Percentiles rank a stretch among this genome's conserved stretches.
phyloP scores from a whole-genome alignment of 306 rosid genomes.

The Castanea crenata region DNA sequence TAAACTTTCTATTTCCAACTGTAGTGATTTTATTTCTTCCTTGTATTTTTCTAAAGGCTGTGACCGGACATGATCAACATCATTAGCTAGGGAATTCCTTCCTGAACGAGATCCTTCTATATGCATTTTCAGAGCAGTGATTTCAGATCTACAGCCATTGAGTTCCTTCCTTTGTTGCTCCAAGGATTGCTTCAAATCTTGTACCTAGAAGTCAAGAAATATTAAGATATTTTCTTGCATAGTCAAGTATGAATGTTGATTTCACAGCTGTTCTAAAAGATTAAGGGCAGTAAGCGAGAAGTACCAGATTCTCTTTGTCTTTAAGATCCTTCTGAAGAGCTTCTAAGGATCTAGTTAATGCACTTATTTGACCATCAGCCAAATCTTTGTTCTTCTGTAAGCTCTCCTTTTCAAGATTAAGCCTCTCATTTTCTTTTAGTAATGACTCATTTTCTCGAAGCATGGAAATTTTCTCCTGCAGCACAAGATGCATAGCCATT shows the following conservation, averaged over 20 bases:
- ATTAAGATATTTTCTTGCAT: slow-evolving; percentile 13
- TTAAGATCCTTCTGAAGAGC: slow-evolving; percentile 76
- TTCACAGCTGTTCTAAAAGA: slow-evolving; percentile 28
- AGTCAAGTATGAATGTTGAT: slow-evolving; percentile 8
- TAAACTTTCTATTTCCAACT: slow-evolving; percentile 66
- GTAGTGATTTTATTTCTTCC: slow-evolving; percentile 78
- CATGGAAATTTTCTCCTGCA: slow-evolving; percentile 83
- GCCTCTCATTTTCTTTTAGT: slow-evolving; percentile 51
- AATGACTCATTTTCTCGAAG: slow-evolving; percentile 60
- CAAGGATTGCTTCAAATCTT: slow-evolving; percentile 68
- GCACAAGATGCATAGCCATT: slow-evolving; percentile 15
- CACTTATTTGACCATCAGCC: slow-evolving; percentile 62
- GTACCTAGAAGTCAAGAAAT: slow-evolving; percentile 55
- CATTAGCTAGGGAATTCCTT: slow-evolving; percentile 33
- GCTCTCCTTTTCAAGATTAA: slow-evolving; percentile 61
- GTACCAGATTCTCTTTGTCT: slow-evolving; percentile 80
- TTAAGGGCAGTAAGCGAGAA: slow-evolving; percentile 18
- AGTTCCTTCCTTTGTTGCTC: slow-evolving; percentile 77
- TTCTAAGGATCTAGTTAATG: slow-evolving; percentile 74
- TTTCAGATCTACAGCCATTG: slow-evolving; percentile 81
- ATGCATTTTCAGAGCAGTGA: slow-evolving; percentile 83
- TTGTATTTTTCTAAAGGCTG: slow-evolving; percentile 57
- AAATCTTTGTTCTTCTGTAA: slow-evolving; percentile 65
- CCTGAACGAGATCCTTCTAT: slow-evolving; percentile 64
- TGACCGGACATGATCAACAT: slow-evolving; percentile 47